Percentiles rank a stretch among this genome's conserved stretches.
These are phyloP conservation scores for Astragalus membranaceus DNA, from an alignment of 306 rosid species.

Conservation along the genomic window DNA sequence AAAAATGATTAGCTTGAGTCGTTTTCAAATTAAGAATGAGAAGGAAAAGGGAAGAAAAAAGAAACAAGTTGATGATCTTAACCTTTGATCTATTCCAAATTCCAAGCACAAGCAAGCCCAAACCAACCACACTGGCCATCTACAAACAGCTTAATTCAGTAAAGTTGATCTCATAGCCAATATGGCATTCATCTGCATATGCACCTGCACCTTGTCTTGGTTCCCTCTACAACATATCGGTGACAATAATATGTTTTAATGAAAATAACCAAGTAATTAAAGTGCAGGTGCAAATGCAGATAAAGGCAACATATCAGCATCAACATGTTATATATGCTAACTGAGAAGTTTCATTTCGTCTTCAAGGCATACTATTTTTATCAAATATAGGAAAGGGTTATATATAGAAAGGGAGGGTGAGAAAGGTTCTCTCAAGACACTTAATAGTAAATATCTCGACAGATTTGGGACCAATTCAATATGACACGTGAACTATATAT, in stretches of 20 bases:
- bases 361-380: neutral
- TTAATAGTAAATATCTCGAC: neutral
- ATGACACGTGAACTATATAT: neutral
- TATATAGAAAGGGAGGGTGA: neutral
- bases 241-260: neutral
- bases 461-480: constrained; percentile 13
- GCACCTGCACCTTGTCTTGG: constrained; percentile 52
- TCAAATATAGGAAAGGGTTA: neutral
- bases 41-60: neutral
- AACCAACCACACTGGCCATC: neutral
- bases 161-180: constrained; percentile 19
- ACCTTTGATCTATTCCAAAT: neutral
- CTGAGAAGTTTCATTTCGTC: neutral
- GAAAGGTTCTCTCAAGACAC: neutral
- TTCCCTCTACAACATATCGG: neutral
- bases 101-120: neutral
- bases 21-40: no score
- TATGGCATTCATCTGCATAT: constrained; percentile 64
- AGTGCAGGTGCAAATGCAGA: constrained; percentile 99
- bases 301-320: constrained; percentile 47
- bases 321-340: neutral
- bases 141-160: neutral
- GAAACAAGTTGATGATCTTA: neutral
- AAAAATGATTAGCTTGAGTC: no score
- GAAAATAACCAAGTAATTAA: constrained; percentile 8